A percentile compares a stretch with the other conserved stretches of the same genome.
Evolutionary conservation across 129 eudicot genomes (phyloP).

Genomic region (Chrysanthemum seticuspe): DNA sequence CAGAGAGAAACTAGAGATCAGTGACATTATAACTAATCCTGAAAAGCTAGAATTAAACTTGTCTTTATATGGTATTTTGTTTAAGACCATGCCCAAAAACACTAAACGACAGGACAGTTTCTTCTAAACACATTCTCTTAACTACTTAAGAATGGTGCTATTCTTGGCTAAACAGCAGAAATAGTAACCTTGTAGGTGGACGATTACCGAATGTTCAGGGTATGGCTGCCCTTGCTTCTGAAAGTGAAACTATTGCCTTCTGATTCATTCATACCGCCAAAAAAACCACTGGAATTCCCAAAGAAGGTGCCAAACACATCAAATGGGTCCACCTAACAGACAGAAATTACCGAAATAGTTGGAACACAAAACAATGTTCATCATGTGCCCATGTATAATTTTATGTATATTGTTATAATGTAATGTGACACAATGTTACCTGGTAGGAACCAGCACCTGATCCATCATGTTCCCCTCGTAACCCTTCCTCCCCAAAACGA

Average conservation of each 20-base stretch:
- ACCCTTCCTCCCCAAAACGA: slow-evolving; percentile 90
- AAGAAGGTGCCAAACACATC: slow-evolving; percentile 76
- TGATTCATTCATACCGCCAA: slow-evolving; percentile 57
- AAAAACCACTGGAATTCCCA: slow-evolving; percentile 67
- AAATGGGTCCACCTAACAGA: slow-evolving; percentile 77
- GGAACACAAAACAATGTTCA: not conserved
- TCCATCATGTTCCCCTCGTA: slow-evolving; percentile 62
- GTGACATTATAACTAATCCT: too few relatives aligned
- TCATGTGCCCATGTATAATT: not conserved
- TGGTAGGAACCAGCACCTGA: slow-evolving; percentile 50
- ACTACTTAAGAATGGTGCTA: not conserved
- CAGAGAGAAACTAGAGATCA: not conserved
- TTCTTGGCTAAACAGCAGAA: slow-evolving; percentile 14
- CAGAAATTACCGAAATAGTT: not conserved
- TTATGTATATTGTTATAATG: not conserved
- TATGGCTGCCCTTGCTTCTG: slow-evolving; percentile 44
- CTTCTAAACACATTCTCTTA: slow-evolving; percentile 8
- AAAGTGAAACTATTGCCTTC: slow-evolving; percentile 46
- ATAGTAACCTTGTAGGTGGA: slow-evolving; percentile 25
- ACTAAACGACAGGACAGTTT: not conserved
- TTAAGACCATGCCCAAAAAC: too few relatives aligned
- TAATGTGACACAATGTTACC: slow-evolving; percentile 41
- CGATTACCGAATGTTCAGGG: slow-evolving; percentile 77
- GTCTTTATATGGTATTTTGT: too few relatives aligned
- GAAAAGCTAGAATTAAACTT: too few relatives aligned